Base-by-base conservation (phyloP, 208 protist species). In the Acanthamoeba triangularis region DNA sequence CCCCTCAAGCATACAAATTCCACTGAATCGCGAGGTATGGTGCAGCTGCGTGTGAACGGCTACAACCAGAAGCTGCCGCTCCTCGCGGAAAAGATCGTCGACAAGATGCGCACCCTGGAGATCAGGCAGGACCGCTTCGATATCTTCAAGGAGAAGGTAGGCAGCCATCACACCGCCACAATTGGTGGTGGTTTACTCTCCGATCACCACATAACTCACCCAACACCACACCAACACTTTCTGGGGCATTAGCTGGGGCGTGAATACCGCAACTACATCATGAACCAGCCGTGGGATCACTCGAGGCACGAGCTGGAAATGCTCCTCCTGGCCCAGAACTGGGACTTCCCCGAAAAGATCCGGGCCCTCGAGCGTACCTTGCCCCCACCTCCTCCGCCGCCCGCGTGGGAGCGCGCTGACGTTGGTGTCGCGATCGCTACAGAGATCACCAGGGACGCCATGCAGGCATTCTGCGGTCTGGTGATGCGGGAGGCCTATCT, bases 31-130 rank as follows among this genome's bases (percentile, higher is more conserved):
- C 3, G 56, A 59, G 33, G 28, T 33, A 20, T 93, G 65, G 65
- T 65, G 65, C 56, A 94, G 88, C 63, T 94, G 41, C 88, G 88
- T 6, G 63, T 94, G 33, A 52, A 94, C 10, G 88, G 95, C 13
- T 96, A 96, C 93, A 94, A 80, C 52, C 41, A 96, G 25, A 96
- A 96, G 80, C 47, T 96, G 69, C 67, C 65, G 41, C 59, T 96
- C 25, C 69, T 96, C 7, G 37, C 93, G 7, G 67, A 84, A 16
- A 96, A 76, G 41, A 96, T 96, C 28, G 59, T 95, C 54, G 52
- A 95, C 23, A 92, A 90, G 33, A 96, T 96, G 59, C 56, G 20
- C 28, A 44, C 63, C 28, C 90, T 96, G 44, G 37, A 69, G 52
- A 30, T 96, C 59, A 65, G 93, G 35, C 69, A 96, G 28, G 67